Percentiles rank a stretch among this genome's conserved stretches.
phyloP scores from a whole-genome alignment of 2,329 filamentous ascomycete genomes.

The Arthroderma sp. region DNA sequence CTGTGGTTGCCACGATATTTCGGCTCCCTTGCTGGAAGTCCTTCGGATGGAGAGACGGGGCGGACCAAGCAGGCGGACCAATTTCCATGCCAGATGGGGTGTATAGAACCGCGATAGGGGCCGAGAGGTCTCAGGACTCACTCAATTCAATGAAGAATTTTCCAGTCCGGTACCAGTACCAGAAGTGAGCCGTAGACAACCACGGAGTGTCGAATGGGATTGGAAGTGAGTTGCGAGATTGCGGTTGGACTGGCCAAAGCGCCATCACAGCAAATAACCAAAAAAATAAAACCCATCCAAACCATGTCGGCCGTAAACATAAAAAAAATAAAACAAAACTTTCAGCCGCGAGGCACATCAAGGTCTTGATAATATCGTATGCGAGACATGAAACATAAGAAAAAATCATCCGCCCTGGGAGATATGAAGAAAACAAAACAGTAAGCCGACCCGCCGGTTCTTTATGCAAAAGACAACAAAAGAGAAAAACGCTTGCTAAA shows the following conservation, averaged over 20 bases:
- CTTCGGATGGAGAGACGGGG: too few relatives aligned
- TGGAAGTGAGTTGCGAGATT: too few relatives aligned
- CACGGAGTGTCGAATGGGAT: too few relatives aligned
- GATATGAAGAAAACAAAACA: constrained; percentile 18
- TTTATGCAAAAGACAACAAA: constrained; percentile 25
- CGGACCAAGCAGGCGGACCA: constrained; percentile 10
- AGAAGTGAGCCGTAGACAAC: constrained; percentile 9
- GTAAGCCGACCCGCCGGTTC: constrained; percentile 36
- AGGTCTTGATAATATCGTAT: constrained; percentile 35
- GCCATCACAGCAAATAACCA: too few relatives aligned
- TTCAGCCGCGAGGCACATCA: constrained; percentile 37
- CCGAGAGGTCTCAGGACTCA: constrained; percentile 9
- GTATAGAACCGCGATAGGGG: constrained; percentile 6
- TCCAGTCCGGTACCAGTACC: constrained; percentile 29
- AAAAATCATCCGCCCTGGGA: constrained; percentile 23
- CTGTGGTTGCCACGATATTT: too few relatives aligned
- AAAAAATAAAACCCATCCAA: too few relatives aligned
- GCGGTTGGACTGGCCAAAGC: too few relatives aligned
- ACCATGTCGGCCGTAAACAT: constrained; percentile 18
- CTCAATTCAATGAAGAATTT: constrained; percentile 11
- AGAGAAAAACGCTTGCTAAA: constrained; percentile 36
- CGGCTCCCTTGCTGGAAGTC: too few relatives aligned
- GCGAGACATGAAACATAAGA: constrained; percentile 22
- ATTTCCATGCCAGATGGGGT: constrained; percentile 25
- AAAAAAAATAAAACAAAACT: constrained; percentile 24